Percentiles rank a stretch among this genome's conserved stretches.
Conservation (phyloP, 2,329 filamentous ascomycete genomes). For the Nemania serpens region DNA sequence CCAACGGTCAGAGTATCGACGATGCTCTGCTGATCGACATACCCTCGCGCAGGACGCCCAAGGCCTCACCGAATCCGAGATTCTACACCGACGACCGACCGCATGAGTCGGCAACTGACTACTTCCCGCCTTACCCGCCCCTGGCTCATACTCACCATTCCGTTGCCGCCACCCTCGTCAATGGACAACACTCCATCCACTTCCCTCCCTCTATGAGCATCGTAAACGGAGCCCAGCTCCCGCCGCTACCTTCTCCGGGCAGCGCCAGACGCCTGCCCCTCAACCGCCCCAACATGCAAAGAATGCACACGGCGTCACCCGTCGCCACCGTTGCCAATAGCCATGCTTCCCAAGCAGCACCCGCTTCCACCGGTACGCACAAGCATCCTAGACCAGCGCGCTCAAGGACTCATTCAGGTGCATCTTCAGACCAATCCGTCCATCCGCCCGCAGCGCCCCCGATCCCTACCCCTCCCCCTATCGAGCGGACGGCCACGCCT, state of each 20-base stretch:
- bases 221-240: conserved; percentile 77
- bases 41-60: conserved; percentile 75
- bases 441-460: conserved; percentile 56
- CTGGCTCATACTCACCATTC: conserved; percentile 36
- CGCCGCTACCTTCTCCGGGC: conserved; percentile 83
- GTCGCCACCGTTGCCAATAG: conserved; percentile 58
- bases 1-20: conserved; percentile 83
- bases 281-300: conserved; percentile 58
- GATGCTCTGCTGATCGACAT: conserved; percentile 93
- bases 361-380: conserved; percentile 45
- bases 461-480: conserved; percentile 54
- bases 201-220: conserved; percentile 75
- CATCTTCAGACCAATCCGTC: conserved; percentile 57
- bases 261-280: conserved; percentile 51
- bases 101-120: conserved; percentile 43
- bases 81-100: conserved; percentile 41
- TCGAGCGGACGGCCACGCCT: conserved; percentile 62
- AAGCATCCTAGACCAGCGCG: conserved; percentile 50
- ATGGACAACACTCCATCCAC: conserved; percentile 37
- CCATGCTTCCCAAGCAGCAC: conserved; percentile 44
- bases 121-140: conserved; percentile 43
- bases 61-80: conserved; percentile 68
- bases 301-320: conserved; percentile 81
- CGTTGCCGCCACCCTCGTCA: conserved; percentile 32
- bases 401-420: conserved; percentile 62